Base-by-base conservation (phyloP, 345 rosid genomes). In the Sapria himalayana region DNA sequence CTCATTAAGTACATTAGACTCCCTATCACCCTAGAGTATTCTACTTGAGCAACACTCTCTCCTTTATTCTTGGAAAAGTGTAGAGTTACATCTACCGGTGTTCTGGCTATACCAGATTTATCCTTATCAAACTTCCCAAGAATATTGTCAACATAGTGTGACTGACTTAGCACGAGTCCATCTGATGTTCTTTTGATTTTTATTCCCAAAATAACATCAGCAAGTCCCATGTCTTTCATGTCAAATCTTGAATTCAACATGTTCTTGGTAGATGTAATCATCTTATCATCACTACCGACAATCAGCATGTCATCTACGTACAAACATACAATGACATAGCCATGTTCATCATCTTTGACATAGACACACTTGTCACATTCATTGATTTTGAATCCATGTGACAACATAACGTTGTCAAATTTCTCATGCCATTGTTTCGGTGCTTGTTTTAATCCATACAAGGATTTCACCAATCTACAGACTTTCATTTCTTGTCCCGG, bases 221-320 rank as follows among this genome's bases (percentile, higher is more conserved):
- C 40, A 2, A 36, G 40, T 4, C 40, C 40, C 40, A 36, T 36
- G 18, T 36, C 18, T 36, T 36, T n/a, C 40, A 36, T 36, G 40
- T 4, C 17, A 36, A 36, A 36, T 6, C 16, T 36, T 13, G 40
- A 36, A 10, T 36, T 36, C 8, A 36, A 27, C 7, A 27, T 27
- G n/a, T 27, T 7, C 32, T 27, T 27, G 32, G 32, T 27, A 7
- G 7, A 6, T 14, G 15, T 36, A 3, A 36, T 14, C 40, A 36
- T 36, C 40, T 17, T 36, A 14, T 36, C 40, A 17, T 36, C 17
- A 36, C 40, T 36, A 14, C 19, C 40, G 18, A 36, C 17, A 4
- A 36, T 13, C 11, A 36, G 16, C 3, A 4, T 36, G 17, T 36
- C 19, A 13, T 17, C 40, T 6, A 36, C 2, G 18, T 13, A 13